Percentiles rank a stretch among this genome's conserved stretches.
phyloP scores from a whole-genome alignment of 2,329 filamentous ascomycete species.

The Phialocephala sp. region DNA sequence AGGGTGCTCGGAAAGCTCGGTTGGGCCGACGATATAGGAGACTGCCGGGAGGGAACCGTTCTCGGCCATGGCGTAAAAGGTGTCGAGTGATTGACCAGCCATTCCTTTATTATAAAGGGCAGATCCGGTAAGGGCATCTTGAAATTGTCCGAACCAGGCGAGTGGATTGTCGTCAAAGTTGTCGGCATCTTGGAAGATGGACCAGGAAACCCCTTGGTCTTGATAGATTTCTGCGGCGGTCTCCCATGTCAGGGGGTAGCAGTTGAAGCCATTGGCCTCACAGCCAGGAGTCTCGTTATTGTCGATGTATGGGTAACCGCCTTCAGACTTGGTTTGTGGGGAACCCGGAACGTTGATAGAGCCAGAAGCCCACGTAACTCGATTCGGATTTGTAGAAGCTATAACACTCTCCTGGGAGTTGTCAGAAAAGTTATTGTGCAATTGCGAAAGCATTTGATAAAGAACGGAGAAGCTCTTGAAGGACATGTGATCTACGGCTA shows the following conservation, averaged over 20 bases:
- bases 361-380: constrained; percentile 52
- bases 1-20: constrained; percentile 58
- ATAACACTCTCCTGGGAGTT: constrained; percentile 49
- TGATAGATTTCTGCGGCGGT: constrained; percentile 51
- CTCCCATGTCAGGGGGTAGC: constrained; percentile 55
- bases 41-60: constrained; percentile 57
- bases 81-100: constrained; percentile 43
- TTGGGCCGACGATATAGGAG: constrained; percentile 56
- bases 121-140: constrained; percentile 47
- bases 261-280: constrained; percentile 48
- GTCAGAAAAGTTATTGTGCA: neutral
- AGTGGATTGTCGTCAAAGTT: constrained; percentile 57
- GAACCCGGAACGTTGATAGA: constrained; percentile 52
- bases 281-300: constrained; percentile 55
- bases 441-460: too few relatives aligned
- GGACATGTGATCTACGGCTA: too few relatives aligned
- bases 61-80: constrained; percentile 56
- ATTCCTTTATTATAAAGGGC: constrained; percentile 49
- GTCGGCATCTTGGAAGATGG: constrained; percentile 51
- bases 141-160: constrained; percentile 52
- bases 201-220: constrained; percentile 52
- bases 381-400: constrained; percentile 52
- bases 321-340: constrained; percentile 47
- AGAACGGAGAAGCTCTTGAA: too few relatives aligned
- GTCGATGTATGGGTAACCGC: constrained; percentile 49